Percentiles rank a stretch among this genome's conserved stretches.
These are phyloP conservation scores for Aspergillus conjunctus DNA, from an alignment of 495 filamentous ascomycete species.

Conservation along the genomic window DNA sequence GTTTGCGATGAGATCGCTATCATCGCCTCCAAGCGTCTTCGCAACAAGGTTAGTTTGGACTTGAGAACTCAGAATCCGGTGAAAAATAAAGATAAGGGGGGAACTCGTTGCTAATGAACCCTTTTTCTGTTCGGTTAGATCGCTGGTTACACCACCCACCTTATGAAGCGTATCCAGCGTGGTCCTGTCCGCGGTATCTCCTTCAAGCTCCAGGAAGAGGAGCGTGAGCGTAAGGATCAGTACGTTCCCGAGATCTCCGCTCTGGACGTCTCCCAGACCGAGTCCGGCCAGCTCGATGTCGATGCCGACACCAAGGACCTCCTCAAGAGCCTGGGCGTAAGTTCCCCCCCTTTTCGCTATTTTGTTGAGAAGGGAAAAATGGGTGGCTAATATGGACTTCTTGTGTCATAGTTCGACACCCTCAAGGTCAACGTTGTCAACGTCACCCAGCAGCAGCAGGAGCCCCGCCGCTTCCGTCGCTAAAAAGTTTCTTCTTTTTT, in stretches of 20 bases:
- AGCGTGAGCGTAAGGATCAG: slow-evolving; percentile 99
- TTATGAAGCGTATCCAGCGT: slow-evolving; percentile 98
- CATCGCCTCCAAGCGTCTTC: slow-evolving; percentile 94
- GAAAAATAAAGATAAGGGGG: not conserved
- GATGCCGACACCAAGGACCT: slow-evolving; percentile 97
- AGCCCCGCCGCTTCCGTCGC: slow-evolving; percentile 65
- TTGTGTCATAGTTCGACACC: slow-evolving; percentile 79
- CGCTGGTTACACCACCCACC: slow-evolving; percentile 90
- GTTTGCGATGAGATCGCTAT: slow-evolving; percentile 99
- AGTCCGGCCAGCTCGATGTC: slow-evolving; percentile 90
- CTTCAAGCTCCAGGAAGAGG: slow-evolving; percentile 99
- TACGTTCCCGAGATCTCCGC: slow-evolving; percentile 98
- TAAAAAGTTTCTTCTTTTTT: slow-evolving; percentile 25
- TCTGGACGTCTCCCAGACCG: slow-evolving; percentile 92
- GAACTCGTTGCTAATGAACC: slow-evolving; percentile 1
- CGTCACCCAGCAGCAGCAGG: slow-evolving; percentile 86
- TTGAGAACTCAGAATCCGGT: not conserved
- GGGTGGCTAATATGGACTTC: not conserved
- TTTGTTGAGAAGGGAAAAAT: not conserved
- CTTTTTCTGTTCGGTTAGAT: slow-evolving; percentile 58
- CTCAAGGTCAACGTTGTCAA: slow-evolving; percentile 93
- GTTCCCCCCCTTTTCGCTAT: slow-evolving; percentile 39
- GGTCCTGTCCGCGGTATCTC: slow-evolving; percentile 99
- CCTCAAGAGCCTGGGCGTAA: slow-evolving; percentile 95
- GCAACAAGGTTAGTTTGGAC: slow-evolving; percentile 79